phyloP scores from a whole-genome alignment of 164 flowering plant genomes.

The Piper longum region DNA sequence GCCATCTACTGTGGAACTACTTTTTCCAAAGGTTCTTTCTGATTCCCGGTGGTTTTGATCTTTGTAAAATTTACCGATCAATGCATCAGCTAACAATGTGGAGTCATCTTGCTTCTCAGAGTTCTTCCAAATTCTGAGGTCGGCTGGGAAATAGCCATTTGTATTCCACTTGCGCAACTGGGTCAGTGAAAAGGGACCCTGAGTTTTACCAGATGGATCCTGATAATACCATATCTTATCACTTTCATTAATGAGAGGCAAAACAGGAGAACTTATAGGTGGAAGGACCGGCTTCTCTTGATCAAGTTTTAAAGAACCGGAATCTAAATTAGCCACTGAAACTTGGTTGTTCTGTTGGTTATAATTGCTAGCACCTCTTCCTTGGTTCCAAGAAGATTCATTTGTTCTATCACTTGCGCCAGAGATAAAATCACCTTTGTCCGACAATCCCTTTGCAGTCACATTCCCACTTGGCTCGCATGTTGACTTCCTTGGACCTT shows the following conservation, averaged over 20 bases:
- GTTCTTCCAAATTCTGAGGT: slow-evolving; percentile 60
- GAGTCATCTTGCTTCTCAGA: slow-evolving; percentile 50
- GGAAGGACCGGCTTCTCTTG: slow-evolving; percentile 14
- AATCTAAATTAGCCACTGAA: slow-evolving; percentile 11
- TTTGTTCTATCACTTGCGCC: slow-evolving; percentile 19
- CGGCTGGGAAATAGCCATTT: slow-evolving; percentile 71
- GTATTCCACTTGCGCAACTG: slow-evolving; percentile 90
- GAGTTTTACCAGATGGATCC: slow-evolving; percentile 81
- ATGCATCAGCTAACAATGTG: slow-evolving; percentile 48
- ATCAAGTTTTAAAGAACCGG: slow-evolving; percentile 16
- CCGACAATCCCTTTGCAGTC: slow-evolving; percentile 26
- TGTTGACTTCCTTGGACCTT: slow-evolving; percentile 22
- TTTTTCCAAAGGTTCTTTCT: slow-evolving; percentile 11
- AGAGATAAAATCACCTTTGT: slow-evolving; percentile 18
- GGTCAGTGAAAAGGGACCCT: slow-evolving; percentile 90
- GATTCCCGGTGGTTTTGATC: slow-evolving; percentile 12
- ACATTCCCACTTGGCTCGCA: slow-evolving; percentile 37
- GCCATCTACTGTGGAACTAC: slow-evolving; percentile 2
- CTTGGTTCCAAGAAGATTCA: slow-evolving; percentile 35
- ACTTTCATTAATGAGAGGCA: slow-evolving; percentile 36
- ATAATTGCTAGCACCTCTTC: slow-evolving; percentile 23
- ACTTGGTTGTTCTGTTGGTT: slow-evolving; percentile 17
- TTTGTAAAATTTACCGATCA: slow-evolving; percentile 44
- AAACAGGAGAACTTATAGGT: slow-evolving; percentile 11
- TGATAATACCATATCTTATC: slow-evolving; percentile 84